Base-by-base conservation (phyloP, 208 protist species). In the Acanthamoeba triangularis region DNA sequence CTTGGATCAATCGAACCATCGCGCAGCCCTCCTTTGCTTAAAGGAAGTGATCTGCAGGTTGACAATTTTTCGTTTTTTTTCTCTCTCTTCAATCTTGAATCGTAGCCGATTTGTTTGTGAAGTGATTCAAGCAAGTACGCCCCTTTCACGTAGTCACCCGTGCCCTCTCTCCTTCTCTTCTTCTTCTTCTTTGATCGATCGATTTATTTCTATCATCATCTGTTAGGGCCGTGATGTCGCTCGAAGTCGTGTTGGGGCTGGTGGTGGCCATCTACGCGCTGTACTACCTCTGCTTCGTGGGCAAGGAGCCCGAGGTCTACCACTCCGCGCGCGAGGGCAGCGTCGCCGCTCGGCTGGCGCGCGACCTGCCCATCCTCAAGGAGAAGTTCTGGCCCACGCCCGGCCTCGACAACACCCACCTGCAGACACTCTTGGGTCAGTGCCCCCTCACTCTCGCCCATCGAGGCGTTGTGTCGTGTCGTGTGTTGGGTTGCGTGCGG, bases 351-450 rank as follows among this genome's bases (percentile, higher is more conserved):
- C 69, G 33, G 69, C n/a, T 78, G 30, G 69, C 37, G 69, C 69
- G 37, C 35, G 69, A 78, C 35, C 69, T 78, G n/a, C 69, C 69
- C 69, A 78, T 78, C 33, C 33, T 78, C 30, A 10, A 18, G 23
- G 69, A 78, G 33, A 78, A 78, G 69, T 78, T 78, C 33, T 78
- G 69, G 69, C 69, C 69, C n/a, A 78, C 69, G 23, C n/a, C n/a
- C 69, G 69, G 69, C 35, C 69, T 78, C 37, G 69, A 78, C 37
- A 78, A 78, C 37, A 35, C 35, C 10, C 69, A 78, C 33, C 16
- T 35, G 35, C 69, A 78, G 69, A 78, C 69, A 6, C 69, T 78
- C 16, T 30, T 78, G 10, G 69, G 69, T 78, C 37, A 20, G 16
- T 56, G 52, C 16, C 41, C n/a, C n/a, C n/a, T 14, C 33, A 41